phyloP scores from a whole-genome alignment of 257 asterid species.

The Rhazya stricta region DNA sequence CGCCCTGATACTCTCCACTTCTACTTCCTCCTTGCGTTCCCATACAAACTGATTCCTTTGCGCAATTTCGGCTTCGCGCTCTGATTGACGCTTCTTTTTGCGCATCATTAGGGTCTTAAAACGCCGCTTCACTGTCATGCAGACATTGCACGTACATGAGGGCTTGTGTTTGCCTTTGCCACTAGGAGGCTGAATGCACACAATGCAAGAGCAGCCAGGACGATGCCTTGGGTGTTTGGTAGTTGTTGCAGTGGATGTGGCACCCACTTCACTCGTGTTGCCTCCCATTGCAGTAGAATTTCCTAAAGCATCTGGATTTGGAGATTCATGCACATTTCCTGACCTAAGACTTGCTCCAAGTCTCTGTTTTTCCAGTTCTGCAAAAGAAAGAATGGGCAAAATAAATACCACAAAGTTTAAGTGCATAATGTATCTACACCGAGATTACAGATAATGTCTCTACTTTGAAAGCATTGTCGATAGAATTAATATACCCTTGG shows the following conservation, averaged over 20 bases:
- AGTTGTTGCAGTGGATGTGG: conserved; percentile 62
- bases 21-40: conserved; percentile 61
- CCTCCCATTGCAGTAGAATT: conserved; percentile 36
- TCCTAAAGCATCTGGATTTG: conserved; percentile 35
- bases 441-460: background rate
- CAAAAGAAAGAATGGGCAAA: conserved; percentile 6
- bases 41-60: conserved; percentile 47
- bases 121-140: conserved; percentile 94
- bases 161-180: conserved; percentile 98
- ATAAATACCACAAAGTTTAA: conserved; percentile 6
- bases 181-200: conserved; percentile 98
- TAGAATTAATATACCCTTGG: conserved; percentile 41
- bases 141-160: conserved; percentile 85
- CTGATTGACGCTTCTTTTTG: conserved; percentile 88
- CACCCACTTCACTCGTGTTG: conserved; percentile 38
- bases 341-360: conserved; percentile 37
- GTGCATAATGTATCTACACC: background rate
- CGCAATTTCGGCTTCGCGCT: conserved; percentile 82
- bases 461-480: background rate
- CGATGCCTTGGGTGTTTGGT: conserved; percentile 94
- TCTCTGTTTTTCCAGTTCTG: conserved; percentile 58
- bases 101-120: conserved; percentile 98
- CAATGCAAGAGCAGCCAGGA: conserved; percentile 97
- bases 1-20: conserved; percentile 45
- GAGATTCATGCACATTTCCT: conserved; percentile 36